These are phyloP conservation scores for Inosperma sp. DNA, from an alignment of 768 basidiomycete genomes.

Conservation along the genomic window DNA sequence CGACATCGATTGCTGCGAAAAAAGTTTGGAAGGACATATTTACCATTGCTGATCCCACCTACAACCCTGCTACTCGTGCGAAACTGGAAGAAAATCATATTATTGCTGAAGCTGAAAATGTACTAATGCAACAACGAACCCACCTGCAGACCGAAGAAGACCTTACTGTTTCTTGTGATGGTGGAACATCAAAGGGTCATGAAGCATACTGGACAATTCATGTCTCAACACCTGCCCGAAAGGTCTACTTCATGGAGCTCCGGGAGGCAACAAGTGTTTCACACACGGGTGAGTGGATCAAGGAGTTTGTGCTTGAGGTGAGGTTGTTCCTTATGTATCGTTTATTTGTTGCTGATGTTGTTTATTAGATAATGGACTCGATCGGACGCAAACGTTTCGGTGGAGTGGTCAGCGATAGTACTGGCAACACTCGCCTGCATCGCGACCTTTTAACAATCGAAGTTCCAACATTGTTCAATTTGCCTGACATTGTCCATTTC, in stretches of 20 bases:
- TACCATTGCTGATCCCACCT: constrained; percentile 9
- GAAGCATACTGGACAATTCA: constrained; percentile 30
- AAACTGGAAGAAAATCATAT: constrained; percentile 17
- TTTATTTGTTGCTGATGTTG: neutral
- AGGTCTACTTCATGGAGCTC: constrained; percentile 27
- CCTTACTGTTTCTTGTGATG: constrained; percentile 19
- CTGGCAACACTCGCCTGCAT: constrained; percentile 23
- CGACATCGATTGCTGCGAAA: constrained; percentile 12
- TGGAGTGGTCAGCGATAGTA: constrained; percentile 24
- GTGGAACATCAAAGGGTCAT: constrained; percentile 19
- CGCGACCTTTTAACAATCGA: constrained; percentile 11
- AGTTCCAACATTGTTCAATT: constrained; percentile 17
- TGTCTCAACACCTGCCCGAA: constrained; percentile 24
- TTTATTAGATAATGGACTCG: constrained; percentile 13
- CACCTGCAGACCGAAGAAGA: constrained; percentile 15
- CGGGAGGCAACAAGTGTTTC: constrained; percentile 23
- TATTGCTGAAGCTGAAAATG: constrained; percentile 13
- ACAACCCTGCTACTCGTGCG: constrained; percentile 9
- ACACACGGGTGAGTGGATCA: constrained; percentile 27
- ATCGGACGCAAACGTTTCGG: constrained; percentile 21
- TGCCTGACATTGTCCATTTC: constrained; percentile 24
- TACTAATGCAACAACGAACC: constrained; percentile 4
- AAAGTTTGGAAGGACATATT: constrained; percentile 13
- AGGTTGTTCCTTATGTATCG: constrained; percentile 2
- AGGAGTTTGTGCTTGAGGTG: constrained; percentile 12